These are phyloP conservation scores for Hypoxylon trugodes DNA, from an alignment of 495 filamentous ascomycete species.

Conservation along the genomic window DNA sequence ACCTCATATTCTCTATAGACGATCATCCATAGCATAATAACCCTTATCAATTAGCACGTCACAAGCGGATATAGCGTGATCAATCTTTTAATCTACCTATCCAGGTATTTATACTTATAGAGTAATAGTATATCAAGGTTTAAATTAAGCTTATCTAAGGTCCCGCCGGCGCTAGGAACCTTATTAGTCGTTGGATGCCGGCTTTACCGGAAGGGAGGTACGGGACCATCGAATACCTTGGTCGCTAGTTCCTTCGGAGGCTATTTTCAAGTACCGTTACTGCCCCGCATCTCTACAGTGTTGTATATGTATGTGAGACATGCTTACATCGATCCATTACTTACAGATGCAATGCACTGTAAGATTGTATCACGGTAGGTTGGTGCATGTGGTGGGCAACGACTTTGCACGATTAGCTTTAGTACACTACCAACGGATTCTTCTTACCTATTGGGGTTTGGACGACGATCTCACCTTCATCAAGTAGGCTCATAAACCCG, in stretches of 20 bases:
- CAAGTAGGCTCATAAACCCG: slow-evolving; percentile 33
- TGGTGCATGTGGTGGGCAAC: slow-evolving; percentile 29
- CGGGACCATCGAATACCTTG: neutral
- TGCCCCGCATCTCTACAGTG: slow-evolving; percentile 28
- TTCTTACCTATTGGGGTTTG: neutral
- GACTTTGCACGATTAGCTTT: slow-evolving; percentile 14
- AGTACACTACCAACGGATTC: neutral
- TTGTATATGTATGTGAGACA: slow-evolving; percentile 13
- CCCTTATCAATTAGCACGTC: slow-evolving; percentile 21
- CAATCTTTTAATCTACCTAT: slow-evolving; percentile 7
- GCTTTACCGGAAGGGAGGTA: neutral
- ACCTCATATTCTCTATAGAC: slow-evolving; percentile 3
- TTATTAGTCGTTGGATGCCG: slow-evolving; percentile 13
- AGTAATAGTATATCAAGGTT: neutral
- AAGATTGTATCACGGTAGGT: slow-evolving; percentile 9
- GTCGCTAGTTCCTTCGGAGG: slow-evolving; percentile 9
- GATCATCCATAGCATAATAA: slow-evolving; percentile 9
- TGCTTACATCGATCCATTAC: slow-evolving; percentile 2
- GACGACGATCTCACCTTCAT: slow-evolving; percentile 24
- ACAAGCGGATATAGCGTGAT: slow-evolving; percentile 20
- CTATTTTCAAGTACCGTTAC: slow-evolving; percentile 32
- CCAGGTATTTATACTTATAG: neutral
- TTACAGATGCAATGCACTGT: slow-evolving; percentile 10
- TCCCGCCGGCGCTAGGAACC: slow-evolving; percentile 12
- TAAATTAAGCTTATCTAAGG: slow-evolving; percentile 34